Evolutionary conservation across 139 green algal genomes (phyloP).

Genomic region (Chlamydomonas sp.): DNA sequence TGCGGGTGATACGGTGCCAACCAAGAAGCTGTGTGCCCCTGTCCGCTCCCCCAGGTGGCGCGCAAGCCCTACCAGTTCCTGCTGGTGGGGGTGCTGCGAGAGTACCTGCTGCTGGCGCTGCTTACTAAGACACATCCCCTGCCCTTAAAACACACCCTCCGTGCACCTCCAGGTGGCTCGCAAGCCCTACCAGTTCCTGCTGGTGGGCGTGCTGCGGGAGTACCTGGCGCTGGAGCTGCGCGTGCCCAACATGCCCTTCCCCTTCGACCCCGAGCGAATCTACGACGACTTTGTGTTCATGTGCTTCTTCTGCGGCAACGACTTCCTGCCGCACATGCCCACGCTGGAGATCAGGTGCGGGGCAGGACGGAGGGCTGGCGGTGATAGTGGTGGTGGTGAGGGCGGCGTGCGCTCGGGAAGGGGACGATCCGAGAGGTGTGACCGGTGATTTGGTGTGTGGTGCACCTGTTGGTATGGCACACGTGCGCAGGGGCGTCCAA

Average conservation of each 20-base stretch:
- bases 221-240: constrained; percentile 93
- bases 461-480: too few relatives aligned
- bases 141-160: constrained; percentile 1
- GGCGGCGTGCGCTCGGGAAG: too few relatives aligned
- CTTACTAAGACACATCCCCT: constrained; percentile 98
- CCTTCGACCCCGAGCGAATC: constrained; percentile 78
- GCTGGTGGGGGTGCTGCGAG: constrained; percentile 85
- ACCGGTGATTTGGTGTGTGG: too few relatives aligned
- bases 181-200: constrained; percentile 96
- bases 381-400: constrained; percentile 47
- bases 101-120: constrained; percentile 96
- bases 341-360: constrained; percentile 93
- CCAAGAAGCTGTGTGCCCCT: too few relatives aligned
- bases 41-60: constrained; percentile 71
- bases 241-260: constrained; percentile 52
- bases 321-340: constrained; percentile 99
- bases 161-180: constrained; percentile 69
- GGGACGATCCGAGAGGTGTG: too few relatives aligned
- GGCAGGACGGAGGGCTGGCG: background rate
- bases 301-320: constrained; percentile 98
- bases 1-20: too few relatives aligned
- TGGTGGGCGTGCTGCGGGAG: constrained; percentile 90
- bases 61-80: constrained; percentile 96
- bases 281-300: constrained; percentile 97
- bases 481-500: too few relatives aligned